These are phyloP conservation scores for Zhuliangozyma blackwelliae DNA, from an alignment of 1,139 yeast species.

Conservation along the genomic window DNA sequence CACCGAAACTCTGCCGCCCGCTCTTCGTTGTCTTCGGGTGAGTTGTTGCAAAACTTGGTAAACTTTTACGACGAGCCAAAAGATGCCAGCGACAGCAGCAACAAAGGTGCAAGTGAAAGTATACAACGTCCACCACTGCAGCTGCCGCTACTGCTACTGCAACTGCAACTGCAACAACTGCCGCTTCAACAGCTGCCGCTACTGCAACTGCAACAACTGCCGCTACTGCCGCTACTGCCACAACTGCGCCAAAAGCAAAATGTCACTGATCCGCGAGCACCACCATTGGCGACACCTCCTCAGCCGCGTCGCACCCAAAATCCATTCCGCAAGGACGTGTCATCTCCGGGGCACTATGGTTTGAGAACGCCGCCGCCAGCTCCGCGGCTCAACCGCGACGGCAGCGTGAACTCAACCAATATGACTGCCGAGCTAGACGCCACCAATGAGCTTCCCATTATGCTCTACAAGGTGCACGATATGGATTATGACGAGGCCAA, in stretches of 20 bases:
- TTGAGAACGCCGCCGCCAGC: conserved; percentile 1
- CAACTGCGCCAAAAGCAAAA: too few relatives aligned
- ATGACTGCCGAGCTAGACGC: conserved; percentile 28
- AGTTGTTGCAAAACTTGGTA: conserved; percentile 28
- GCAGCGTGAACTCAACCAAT: too few relatives aligned
- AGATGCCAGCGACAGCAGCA: conserved; percentile 3
- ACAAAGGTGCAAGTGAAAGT: too few relatives aligned
- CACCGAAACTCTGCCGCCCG: conserved; percentile 13
- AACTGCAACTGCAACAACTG: too few relatives aligned
- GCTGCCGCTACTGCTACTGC: too few relatives aligned
- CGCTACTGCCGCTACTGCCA: too few relatives aligned
- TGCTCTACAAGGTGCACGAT: conserved; percentile 28
- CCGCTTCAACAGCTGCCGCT: too few relatives aligned
- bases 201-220: too few relatives aligned
- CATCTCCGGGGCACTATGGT: too few relatives aligned
- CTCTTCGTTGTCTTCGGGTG: conserved; percentile 34
- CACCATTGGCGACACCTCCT: too few relatives aligned
- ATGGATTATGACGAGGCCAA: conserved; percentile 22
- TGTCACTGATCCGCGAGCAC: neutral
- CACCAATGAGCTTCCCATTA: conserved; percentile 23
- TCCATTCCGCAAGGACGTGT: conserved; percentile 1
- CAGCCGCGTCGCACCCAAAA: conserved; percentile 1
- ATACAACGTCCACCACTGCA: too few relatives aligned
- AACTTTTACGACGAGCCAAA: conserved; percentile 9
- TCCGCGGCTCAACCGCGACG: too few relatives aligned